Base-by-base conservation (phyloP, 2,329 filamentous ascomycete species). In the Chrysoporthe cubensis region DNA sequence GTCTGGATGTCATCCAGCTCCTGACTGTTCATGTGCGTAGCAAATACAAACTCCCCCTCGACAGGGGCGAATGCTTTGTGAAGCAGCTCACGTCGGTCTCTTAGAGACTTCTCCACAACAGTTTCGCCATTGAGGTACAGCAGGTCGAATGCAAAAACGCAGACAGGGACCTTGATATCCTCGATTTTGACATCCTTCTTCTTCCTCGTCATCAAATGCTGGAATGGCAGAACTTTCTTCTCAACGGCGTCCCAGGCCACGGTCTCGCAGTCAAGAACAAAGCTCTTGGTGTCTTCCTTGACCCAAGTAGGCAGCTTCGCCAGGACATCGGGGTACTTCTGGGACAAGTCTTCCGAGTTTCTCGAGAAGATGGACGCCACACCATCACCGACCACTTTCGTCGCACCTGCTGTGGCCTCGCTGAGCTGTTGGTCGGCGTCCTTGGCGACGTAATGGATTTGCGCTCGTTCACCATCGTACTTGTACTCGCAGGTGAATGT, bases 401-500 rank as follows among this genome's bases (percentile, higher is more conserved):
- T 85, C 8, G 88, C 88, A 6, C 87, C 80, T 13, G 84, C 81
- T 0, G 86, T 81, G 46, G 87, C 84, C 59, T 90, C 86, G 67
- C 87, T 86, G 72, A 93, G 90, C 65, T 93, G 85, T 68, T 91
- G 82, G 1, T 88, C 83, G 11, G 92, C 87, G 70, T 95, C 91
- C 70, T 93, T 92, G 4, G 94, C 90, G 43, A 98, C 93, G 73
- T 97, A 99, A 77, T 99, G 96, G 62, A 99, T 98, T 77, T 99
- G 96, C n/a, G 96, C 96, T 76, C 96, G 87, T 79, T 99, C 96
- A 61, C 96, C 96, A 74, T 99, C 96, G 76, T 99, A 99, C 79
- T 99, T 99, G 85, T 97, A 99, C 78, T 99, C 96, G 80, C 96
- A 99, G 1, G 96, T 98, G 75, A 99, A 99, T 37, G 91, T 91